Percentiles rank a stretch among this genome's conserved stretches.
Conservation (phyloP, 2,329 filamentous ascomycete species). For the Dothiorella sarmentorum region DNA sequence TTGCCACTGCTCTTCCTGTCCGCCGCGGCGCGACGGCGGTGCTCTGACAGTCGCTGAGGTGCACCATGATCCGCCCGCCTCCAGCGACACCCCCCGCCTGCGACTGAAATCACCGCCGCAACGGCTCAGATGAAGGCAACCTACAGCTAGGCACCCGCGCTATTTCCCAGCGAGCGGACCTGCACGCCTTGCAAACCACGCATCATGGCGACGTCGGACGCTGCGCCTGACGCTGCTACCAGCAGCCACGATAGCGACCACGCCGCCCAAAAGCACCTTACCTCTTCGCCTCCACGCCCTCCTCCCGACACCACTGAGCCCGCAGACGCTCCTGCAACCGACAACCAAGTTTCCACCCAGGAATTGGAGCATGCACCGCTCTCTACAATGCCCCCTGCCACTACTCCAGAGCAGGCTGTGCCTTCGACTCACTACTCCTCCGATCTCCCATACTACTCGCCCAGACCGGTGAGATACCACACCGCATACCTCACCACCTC, state of each 20-base stretch:
- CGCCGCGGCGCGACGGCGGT: slow-evolving; percentile 17
- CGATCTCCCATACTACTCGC: slow-evolving; percentile 38
- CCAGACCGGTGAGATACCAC: slow-evolving; percentile 36
- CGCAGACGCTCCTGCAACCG: background rate
- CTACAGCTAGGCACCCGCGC: slow-evolving; percentile 2
- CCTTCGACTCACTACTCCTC: slow-evolving; percentile 25
- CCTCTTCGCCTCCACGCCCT: background rate
- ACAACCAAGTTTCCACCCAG: background rate
- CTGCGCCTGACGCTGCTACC: slow-evolving; percentile 4
- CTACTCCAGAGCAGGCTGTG: slow-evolving; percentile 20
- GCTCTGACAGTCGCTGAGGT: slow-evolving; percentile 18
- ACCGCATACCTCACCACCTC: slow-evolving; percentile 30
- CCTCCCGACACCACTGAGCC: background rate
- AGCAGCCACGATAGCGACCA: slow-evolving; percentile 1
- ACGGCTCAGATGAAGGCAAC: slow-evolving; percentile 14
- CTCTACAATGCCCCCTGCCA: background rate
- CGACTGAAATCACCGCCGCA: slow-evolving; percentile 12
- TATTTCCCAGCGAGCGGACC: slow-evolving; percentile 1
- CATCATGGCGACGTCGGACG: slow-evolving; percentile 13
- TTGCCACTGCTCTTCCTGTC: background rate
- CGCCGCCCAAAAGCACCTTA: background rate
- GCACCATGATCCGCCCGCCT: slow-evolving; percentile 31
- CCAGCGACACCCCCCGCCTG: slow-evolving; percentile 17
- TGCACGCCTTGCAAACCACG: background rate
- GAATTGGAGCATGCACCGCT: slow-evolving; percentile 1